Conservation (phyloP, 805 yeast genomes). For the Ascoidea rubescens region DNA sequence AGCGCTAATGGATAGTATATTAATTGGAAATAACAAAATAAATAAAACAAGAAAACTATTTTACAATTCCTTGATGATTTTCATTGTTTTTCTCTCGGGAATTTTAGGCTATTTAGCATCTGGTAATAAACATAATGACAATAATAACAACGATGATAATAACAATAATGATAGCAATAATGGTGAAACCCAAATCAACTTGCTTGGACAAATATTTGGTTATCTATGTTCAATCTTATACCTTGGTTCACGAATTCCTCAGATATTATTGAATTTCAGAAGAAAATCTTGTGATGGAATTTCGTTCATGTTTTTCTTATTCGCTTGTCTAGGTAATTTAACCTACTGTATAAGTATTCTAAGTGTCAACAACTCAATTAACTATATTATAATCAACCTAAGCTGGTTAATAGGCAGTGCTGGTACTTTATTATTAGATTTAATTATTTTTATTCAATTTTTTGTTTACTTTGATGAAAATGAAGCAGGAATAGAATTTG, state of each 20-base stretch:
- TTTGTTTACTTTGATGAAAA: slow-evolving; percentile 44
- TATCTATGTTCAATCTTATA: slow-evolving; percentile 60
- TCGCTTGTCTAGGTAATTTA: slow-evolving; percentile 89
- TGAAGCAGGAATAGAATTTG: not conserved
- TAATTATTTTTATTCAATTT: slow-evolving; percentile 74
- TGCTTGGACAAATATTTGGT: slow-evolving; percentile 80
- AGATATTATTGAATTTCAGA: slow-evolving; percentile 69
- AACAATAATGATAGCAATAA: slow-evolving; percentile 19
- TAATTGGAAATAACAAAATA: slow-evolving; percentile 10
- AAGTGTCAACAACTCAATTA: slow-evolving; percentile 53
- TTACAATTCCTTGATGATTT: not conserved
- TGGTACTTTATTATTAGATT: slow-evolving; percentile 78
- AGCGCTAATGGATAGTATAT: not conserved
- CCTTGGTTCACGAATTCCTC: slow-evolving; percentile 86
- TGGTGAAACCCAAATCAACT: slow-evolving; percentile 46
- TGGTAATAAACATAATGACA: not conserved
- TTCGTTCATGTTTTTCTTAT: slow-evolving; percentile 81
- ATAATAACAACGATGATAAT: slow-evolving; percentile 12
- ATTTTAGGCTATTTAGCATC: not conserved
- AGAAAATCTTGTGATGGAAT: slow-evolving; percentile 93
- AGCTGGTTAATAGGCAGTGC: slow-evolving; percentile 89
- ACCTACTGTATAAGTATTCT: slow-evolving; percentile 83
- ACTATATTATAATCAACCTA: slow-evolving; percentile 67
- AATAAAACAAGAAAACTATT: not conserved
- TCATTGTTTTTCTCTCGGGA: not conserved